Evolutionary conservation across 305 asterid genomes (phyloP).

Genomic region (Petunia hybrid): DNA sequence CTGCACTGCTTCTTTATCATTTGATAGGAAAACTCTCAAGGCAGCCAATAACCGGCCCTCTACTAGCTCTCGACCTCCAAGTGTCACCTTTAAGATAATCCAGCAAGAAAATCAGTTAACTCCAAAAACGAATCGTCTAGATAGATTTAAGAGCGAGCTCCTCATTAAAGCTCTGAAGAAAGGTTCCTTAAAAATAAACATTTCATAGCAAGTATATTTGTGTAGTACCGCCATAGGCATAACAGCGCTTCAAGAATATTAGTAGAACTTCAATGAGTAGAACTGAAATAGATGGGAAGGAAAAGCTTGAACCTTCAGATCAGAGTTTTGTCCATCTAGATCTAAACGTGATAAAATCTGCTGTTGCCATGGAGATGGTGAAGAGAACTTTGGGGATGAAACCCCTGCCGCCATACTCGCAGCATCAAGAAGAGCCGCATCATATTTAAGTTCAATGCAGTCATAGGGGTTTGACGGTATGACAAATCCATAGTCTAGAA

Average conservation of each 20-base stretch:
- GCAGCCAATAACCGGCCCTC: conserved; percentile 89
- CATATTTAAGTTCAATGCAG: conserved; percentile 86
- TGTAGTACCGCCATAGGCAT: neutral
- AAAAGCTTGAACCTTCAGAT: conserved; percentile 67
- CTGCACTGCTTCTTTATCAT: conserved; percentile 60
- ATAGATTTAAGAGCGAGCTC: neutral
- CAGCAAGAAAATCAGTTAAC: conserved; percentile 29
- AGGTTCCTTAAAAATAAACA: neutral
- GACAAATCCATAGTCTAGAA: conserved; percentile 91
- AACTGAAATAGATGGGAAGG: neutral
- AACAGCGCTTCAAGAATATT: neutral
- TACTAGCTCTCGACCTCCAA: conserved; percentile 79
- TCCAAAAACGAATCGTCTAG: neutral
- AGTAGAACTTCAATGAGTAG: neutral
- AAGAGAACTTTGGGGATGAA: conserved; percentile 70
- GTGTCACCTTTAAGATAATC: conserved; percentile 60
- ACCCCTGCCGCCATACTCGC: conserved; percentile 90
- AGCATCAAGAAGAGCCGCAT: conserved; percentile 83
- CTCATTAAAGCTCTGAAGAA: neutral
- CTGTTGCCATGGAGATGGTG: conserved; percentile 85
- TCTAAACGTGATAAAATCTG: conserved; percentile 59
- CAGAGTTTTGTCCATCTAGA: conserved; percentile 66
- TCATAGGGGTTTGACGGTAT: conserved; percentile 82
- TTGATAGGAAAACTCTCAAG: conserved; percentile 65
- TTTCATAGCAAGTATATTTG: neutral